These are phyloP conservation scores for Penicillium salamii DNA, from an alignment of 495 filamentous ascomycete species.

Conservation along the genomic window DNA sequence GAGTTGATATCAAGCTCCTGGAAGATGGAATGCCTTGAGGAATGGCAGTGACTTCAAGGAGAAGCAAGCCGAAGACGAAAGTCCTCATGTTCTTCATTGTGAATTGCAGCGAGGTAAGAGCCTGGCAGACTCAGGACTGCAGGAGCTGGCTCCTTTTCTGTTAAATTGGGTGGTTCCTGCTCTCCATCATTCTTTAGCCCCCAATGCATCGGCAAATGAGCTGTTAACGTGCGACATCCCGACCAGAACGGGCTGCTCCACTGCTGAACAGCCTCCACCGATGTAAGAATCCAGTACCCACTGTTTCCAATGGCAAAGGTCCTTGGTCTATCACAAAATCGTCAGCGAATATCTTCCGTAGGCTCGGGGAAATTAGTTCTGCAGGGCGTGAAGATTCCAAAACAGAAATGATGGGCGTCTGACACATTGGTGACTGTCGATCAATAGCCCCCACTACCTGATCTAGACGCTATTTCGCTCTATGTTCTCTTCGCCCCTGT, in stretches of 20 bases:
- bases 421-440: background rate
- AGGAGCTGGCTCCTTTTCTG: background rate
- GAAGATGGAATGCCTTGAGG: background rate
- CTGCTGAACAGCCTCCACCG: background rate
- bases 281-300: background rate
- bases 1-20: background rate
- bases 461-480: background rate
- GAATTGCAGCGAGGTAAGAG: background rate
- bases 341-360: no score
- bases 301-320: background rate
- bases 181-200: background rate
- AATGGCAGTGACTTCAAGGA: background rate
- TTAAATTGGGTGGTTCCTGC: background rate
- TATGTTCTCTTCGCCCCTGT: background rate
- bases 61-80: background rate
- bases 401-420: background rate
- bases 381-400: background rate
- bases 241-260: background rate
- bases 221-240: background rate
- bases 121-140: background rate
- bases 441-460: background rate
- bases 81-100: background rate
- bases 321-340: no score
- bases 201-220: background rate
- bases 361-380: background rate